Base-by-base conservation (phyloP, 176 grass and related monocot species). In the Oryza punctata region DNA sequence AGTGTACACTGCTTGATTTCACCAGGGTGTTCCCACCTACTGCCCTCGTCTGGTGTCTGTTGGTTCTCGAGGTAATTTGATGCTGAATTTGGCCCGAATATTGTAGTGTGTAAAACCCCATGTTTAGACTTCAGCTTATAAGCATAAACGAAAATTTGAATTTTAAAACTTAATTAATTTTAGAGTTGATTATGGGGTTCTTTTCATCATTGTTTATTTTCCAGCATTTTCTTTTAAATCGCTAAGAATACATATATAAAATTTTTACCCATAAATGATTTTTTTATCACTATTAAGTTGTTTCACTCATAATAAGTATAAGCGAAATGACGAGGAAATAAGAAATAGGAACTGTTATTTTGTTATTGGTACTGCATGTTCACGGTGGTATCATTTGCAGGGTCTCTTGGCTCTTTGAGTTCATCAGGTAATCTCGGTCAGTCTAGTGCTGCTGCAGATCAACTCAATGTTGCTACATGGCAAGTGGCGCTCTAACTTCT, bases 31-130 rank as follows among this genome's bases (percentile, higher is more conserved):
- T 2, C 74, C 79, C 12, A 94, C 93, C 37, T 96, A 96, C 73
- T 90, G 83, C 83, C 96, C 96, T 67, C 88, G 96, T 41, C 38
- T 99, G 86, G 78, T 99, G 49, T 96, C 96, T 3, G 78, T 96
- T 7, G 93, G 91, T 47, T 87, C 80, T 78, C 91, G 91, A 89
- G 93, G 96, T 99, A 86, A 83, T 82, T 35, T 69, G 44, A 19
- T 77, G 15, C 11, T 70, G 27, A 64, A 52, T 70, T 77, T 21
- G 29, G n/a, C 30, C n/a, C 2, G 11, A 49, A 4, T 25, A 1
- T 49, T 26, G 18, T 40, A 35, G 23, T 65, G 3, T 19, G 30
- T 32, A 32, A 32, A 33, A 33, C 32, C 32, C 4, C 32, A 33
- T 33, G 5, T 33, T 33, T 33, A 33, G 32, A 3, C 32, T 33